Percentiles rank a stretch among this genome's conserved stretches.
These are phyloP conservation scores for Ceratobasidium sp. DNA, from an alignment of 1,284 basidiomycete species.

Conservation along the genomic window DNA sequence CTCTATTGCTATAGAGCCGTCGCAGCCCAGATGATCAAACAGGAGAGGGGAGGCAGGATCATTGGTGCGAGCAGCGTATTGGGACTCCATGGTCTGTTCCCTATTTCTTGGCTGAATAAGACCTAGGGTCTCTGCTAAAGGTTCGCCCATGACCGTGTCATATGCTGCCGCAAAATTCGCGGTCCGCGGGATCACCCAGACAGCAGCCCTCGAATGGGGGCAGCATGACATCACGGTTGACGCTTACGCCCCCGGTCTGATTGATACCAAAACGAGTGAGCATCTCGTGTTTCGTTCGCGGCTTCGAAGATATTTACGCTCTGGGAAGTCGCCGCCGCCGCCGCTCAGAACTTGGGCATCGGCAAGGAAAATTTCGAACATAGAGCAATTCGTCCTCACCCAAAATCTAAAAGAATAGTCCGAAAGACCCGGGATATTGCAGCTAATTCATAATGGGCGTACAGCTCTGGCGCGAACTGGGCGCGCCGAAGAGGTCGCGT, in stretches of 20 bases:
- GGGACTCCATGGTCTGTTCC: not conserved
- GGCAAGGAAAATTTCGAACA: slow-evolving; percentile 24
- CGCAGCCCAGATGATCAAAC: slow-evolving; percentile 57
- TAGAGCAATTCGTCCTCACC: slow-evolving; percentile 42
- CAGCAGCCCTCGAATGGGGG: slow-evolving; percentile 52
- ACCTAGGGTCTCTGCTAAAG: no score
- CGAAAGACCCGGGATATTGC: not conserved
- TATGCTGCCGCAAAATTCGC: slow-evolving; percentile 55
- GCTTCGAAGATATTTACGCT: not conserved
- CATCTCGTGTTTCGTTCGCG: not conserved
- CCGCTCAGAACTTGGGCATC: slow-evolving; percentile 3
- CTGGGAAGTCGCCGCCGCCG: slow-evolving; percentile 11
- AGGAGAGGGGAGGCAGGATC: slow-evolving; percentile 59
- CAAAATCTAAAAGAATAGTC: no score
- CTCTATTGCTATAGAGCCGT: slow-evolving; percentile 60
- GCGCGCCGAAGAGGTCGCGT: slow-evolving; percentile 47
- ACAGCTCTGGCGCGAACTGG: no score
- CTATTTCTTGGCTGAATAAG: not conserved
- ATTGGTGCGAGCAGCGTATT: slow-evolving; percentile 53
- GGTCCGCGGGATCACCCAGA: slow-evolving; percentile 54
- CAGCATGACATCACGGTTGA: slow-evolving; percentile 48
- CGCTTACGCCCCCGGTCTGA: slow-evolving; percentile 48
- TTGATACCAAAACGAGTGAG: slow-evolving; percentile 46
- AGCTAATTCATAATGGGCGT: no score
- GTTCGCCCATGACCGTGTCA: no score